phyloP scores from a whole-genome alignment of 2,329 filamentous ascomycete species.

The Xenoacremonium recifei region DNA sequence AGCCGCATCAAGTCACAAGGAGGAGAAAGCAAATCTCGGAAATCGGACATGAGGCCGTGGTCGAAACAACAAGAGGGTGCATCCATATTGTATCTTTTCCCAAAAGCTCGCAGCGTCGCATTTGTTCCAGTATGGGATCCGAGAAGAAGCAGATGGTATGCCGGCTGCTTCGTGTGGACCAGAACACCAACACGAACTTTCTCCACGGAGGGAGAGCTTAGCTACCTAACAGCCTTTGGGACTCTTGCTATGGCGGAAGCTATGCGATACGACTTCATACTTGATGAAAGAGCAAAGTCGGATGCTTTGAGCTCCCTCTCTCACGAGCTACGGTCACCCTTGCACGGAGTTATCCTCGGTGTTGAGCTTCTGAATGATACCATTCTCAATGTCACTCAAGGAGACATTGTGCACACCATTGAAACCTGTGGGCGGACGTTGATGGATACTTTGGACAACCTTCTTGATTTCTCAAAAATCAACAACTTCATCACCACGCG shows the following conservation, averaged over 20 bases:
- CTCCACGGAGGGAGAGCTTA: constrained; percentile 46
- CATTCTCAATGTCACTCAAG: constrained; percentile 43
- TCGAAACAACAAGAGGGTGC: constrained; percentile 16
- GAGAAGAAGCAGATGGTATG: constrained; percentile 45
- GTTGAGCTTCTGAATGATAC: constrained; percentile 55
- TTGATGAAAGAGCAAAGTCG: constrained; percentile 48
- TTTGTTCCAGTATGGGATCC: constrained; percentile 50
- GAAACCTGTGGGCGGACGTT: constrained; percentile 51
- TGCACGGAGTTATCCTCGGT: constrained; percentile 58
- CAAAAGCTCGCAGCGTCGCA: constrained; percentile 43
- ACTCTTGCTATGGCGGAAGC: constrained; percentile 58
- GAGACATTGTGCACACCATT: constrained; percentile 46
- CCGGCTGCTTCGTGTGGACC: constrained; percentile 50
- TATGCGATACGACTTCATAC: constrained; percentile 38
- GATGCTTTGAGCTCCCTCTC: constrained; percentile 60
- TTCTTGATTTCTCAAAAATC: constrained; percentile 56
- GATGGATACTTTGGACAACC: constrained; percentile 53
- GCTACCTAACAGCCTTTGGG: constrained; percentile 50
- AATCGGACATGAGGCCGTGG: constrained; percentile 4
- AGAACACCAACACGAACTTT: constrained; percentile 41
- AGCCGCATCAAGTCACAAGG: background rate
- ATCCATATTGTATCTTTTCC: constrained; percentile 35
- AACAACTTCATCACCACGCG: constrained; percentile 41
- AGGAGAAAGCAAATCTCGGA: background rate
- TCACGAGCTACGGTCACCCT: constrained; percentile 59